Percentiles rank a stretch among this genome's conserved stretches.
These are phyloP conservation scores for Aureobasidium sp. DNA, from an alignment of 2,329 filamentous ascomycete genomes.

Conservation along the genomic window DNA sequence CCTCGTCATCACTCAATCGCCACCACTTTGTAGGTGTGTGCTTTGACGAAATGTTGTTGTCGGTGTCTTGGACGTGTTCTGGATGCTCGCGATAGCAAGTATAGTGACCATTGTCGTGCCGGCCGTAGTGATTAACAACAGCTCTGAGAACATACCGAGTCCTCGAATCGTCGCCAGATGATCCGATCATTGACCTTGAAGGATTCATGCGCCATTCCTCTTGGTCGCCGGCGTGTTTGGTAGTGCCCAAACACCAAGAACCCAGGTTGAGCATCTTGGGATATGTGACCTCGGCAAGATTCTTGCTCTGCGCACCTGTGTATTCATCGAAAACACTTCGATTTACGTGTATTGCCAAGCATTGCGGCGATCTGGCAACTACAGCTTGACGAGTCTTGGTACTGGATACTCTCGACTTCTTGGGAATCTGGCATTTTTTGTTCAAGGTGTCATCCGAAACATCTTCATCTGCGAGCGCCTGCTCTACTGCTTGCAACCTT, in stretches of 20 bases:
- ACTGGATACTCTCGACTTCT: constrained; percentile 62
- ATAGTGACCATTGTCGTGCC: constrained; percentile 94
- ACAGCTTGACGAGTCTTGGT: constrained; percentile 89
- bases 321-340: constrained; percentile 82
- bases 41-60: constrained; percentile 24
- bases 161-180: constrained; percentile 23
- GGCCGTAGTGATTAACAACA: constrained; percentile 80
- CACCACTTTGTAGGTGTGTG: constrained; percentile 62
- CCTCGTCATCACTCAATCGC: constrained; percentile 83
- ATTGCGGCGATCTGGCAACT: constrained; percentile 72
- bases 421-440: constrained; percentile 40
- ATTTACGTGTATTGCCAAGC: constrained; percentile 81
- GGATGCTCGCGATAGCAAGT: constrained; percentile 77
- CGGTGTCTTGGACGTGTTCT: constrained; percentile 19
- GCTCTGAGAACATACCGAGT: constrained; percentile 69
- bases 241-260: constrained; percentile 68
- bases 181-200: constrained; percentile 62
- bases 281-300: constrained; percentile 71
- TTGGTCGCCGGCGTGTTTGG: constrained; percentile 27
- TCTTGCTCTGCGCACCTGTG: constrained; percentile 76
- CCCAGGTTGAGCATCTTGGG: constrained; percentile 67
- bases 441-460: constrained; percentile 55
- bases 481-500: constrained; percentile 59
- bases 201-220: constrained; percentile 69
- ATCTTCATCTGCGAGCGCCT: constrained; percentile 70